Conservation (phyloP, 2,329 filamentous ascomycete genomes). For the Neopestalotiopsis sp. region DNA sequence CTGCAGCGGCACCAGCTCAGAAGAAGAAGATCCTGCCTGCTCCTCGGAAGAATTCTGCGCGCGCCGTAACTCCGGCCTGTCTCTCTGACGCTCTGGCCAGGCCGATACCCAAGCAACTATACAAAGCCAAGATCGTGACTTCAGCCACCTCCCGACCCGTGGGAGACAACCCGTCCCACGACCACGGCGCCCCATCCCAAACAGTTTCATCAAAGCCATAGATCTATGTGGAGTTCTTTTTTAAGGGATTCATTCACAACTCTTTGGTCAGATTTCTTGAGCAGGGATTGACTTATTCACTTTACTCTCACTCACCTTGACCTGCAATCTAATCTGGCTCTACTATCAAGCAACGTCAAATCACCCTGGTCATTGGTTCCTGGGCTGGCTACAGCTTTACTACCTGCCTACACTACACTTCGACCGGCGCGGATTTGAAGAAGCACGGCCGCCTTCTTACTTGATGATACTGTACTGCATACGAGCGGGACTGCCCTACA, state of each 20-base stretch:
- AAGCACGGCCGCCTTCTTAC: not conserved
- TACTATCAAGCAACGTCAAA: constrained; percentile 5
- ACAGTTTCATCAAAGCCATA: constrained; percentile 5
- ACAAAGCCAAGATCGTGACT: constrained; percentile 15
- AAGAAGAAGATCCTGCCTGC: constrained; percentile 10
- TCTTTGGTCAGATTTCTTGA: not conserved
- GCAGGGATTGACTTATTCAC: not conserved
- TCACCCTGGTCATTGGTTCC: constrained; percentile 14
- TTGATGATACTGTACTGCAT: not conserved
- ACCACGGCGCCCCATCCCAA: not conserved
- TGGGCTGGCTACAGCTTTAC: constrained; percentile 9
- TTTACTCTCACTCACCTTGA: not conserved
- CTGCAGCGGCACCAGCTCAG: constrained; percentile 11
- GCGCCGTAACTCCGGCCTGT: constrained; percentile 6
- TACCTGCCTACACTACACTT: constrained; percentile 2
- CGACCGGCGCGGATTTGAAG: not conserved
- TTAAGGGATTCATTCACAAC: not conserved
- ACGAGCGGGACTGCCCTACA: constrained; percentile 1
- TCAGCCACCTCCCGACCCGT: constrained; percentile 6
- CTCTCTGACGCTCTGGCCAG: constrained; percentile 14
- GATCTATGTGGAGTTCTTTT: constrained; percentile 8
- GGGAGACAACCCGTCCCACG: not conserved
- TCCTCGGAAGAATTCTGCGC: constrained; percentile 13
- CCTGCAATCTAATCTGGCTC: constrained; percentile 10
- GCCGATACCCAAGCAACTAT: constrained; percentile 6